Evolutionary conservation across 164 flowering plant genomes (phyloP).

Genomic region (Aristolochia contorta): DNA sequence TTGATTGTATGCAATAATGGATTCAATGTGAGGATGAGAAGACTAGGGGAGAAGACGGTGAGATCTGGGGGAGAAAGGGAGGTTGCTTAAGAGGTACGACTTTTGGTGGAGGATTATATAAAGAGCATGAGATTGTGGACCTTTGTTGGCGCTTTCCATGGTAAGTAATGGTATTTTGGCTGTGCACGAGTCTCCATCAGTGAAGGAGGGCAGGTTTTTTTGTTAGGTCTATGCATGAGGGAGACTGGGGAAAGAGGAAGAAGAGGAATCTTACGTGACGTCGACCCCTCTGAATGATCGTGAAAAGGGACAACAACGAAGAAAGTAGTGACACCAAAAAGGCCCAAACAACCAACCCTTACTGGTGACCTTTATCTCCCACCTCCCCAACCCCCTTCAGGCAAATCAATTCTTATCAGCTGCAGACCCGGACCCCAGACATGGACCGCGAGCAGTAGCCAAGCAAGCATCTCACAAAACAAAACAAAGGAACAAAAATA

Average conservation of each 20-base stretch:
- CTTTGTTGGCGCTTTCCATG: conserved; percentile 1
- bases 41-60: too few species aligned
- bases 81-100: conserved; percentile 13
- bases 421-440: too few species aligned
- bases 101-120: conserved; percentile 5
- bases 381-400: too few species aligned
- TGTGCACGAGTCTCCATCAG: conserved; percentile 1
- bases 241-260: background rate
- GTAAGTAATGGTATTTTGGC: conserved; percentile 5
- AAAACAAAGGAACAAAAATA: too few species aligned
- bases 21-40: too few species aligned
- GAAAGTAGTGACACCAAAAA: background rate
- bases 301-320: background rate
- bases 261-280: conserved; percentile 5
- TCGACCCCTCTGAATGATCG: background rate
- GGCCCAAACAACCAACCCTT: background rate
- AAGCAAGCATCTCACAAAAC: too few species aligned
- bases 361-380: background rate
- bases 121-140: conserved; percentile 37
- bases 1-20: too few species aligned
- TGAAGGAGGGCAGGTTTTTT: conserved; percentile 8
- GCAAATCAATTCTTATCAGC: too few species aligned
- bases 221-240: conserved; percentile 19
- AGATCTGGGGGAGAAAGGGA: conserved; percentile 2
- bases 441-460: too few species aligned